Evolutionary conservation across 169 alveolate genomes (phyloP), one percentile per base, ranked within the genome.

Genomic region (Cryptosporidium muris): DNA sequence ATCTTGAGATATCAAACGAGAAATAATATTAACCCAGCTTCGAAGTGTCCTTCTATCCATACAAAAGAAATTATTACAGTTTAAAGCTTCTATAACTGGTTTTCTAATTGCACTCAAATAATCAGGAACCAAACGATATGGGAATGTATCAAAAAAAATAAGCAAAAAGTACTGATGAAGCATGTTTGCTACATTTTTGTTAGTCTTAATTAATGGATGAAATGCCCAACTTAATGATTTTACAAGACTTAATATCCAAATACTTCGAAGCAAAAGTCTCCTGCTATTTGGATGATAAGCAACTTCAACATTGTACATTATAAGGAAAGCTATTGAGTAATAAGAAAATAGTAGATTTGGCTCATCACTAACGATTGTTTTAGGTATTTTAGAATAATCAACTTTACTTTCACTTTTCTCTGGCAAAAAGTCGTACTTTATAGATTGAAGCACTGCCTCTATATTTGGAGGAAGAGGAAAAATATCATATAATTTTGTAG

Each of bases 11-110:
- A 74, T 68, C 11, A 74, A 51, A 8, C 58, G 51, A 1, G 82
- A 80, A 51, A 82, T 38, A 64, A 66, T 49, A 36, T 54, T 62
- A 40, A 38, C 81, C 88, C 81, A 64, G 7, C 88, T 81, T 14
- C 90, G 52, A 16, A 82, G 58, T 63, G 90, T 82, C 48, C 90
- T 68, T 42, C 89, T 65, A 58, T 74, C 89, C 6, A 81, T 66
- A 40, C 68, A 54, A n/a, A 82, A 82, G 37, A 82, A 82, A 60
- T 53, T 51, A 9, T 58, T 64, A 48, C 90, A 64, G 36, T 65
- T 80, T 25, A 82, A 51, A 3, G 82, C 80, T 14, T 82, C 90
- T 11, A 82, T 63, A 40, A 81, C 74, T 2, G 90, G 54, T 14
- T 81, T 82, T 80, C 37, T 82, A 2, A 82, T 65, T 43, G 88